Base-by-base conservation (phyloP, 192 early-diverging fungal genomes). In the Podila clonocystis region DNA sequence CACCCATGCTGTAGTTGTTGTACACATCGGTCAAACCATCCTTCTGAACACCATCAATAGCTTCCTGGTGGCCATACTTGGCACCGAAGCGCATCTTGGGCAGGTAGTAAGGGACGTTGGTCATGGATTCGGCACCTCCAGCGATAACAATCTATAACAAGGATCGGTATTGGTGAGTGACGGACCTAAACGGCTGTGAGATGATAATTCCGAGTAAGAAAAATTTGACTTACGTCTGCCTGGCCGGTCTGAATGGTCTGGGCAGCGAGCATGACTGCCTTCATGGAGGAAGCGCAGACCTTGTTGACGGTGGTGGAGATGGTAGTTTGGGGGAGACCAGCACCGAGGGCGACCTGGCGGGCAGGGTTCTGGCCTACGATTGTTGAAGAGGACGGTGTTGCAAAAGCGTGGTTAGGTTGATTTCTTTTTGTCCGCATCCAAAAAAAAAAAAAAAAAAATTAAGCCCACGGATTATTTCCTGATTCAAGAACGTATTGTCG, bases 221-320 rank as follows among this genome's bases (percentile, higher is more conserved):
- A 24, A 8, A 22, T 55, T 55, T 55, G 24, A 68, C 79, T 82
- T 65, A 93, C 88, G 62, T 94, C 89, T 20, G 85, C 88, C 50
- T 91, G 86, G 65, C 93, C 94, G 24, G 91, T 86, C 62, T 90
- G 85, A 80, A 95, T 94, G 15, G 91, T 85, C 82, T 93, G 92
- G 30, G 91, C 93, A 61, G 88, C 94, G 48, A 94, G 86, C 52
- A 88, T 82, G 38, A 93, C 85, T 11, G 94, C 93, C 75, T 95
- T 94, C 91, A 95, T 91, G 15, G 91, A 93, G 34, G 91, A 93
- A 19, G 94, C 93, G 63, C 94, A 95, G 31, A 94, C 93, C 83
- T 94, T 94, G 86, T 94, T 94, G 71, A 95, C 91, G 7, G 93
- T 93, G 7, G 93, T 94, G 58, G 91, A 87, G 50, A 91, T 83